Base-by-base conservation (phyloP, 2,329 filamentous ascomycete species). In the Alternaria novae-zelandiae region DNA sequence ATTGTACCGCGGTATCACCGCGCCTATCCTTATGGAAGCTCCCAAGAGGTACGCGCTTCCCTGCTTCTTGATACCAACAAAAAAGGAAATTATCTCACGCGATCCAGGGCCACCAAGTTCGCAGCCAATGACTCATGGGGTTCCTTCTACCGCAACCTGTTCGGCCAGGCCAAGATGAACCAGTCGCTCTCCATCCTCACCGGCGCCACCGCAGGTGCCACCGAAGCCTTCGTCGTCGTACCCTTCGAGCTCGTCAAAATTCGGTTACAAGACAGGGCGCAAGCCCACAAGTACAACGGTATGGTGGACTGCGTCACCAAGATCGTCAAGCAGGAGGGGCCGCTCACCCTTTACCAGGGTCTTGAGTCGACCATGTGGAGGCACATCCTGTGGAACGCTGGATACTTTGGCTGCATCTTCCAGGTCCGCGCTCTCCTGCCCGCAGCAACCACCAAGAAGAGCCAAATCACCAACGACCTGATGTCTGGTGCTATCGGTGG, bases 171-270 rank as follows among this genome's bases (percentile, higher is more conserved):
- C 60, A 92, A 97, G 84, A 96, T 96, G 90, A 98, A 88, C 78
- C 96, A 99, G 83, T 88, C 89, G 2, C 88, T 99, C 63, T 97
- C 96, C 23, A 88, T 97, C 70, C 88, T 99, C 55, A 99, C 96
- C 5, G 96, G 96, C 73, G 96, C 96, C 32, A 93, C 94, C 23
- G 96, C 96, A 64, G 96, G 96, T 80, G 96, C 95, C 36, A 98
- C 95, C 62, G 96, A 99, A 83, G 87, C 95, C 56, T 96, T 99
- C 79, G 94, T 98, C 70, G 96, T 99, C 64, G 96, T 99, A 30
- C 96, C 96, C 54, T 99, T 99, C 81, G 96, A 97, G 86, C 89
- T 97, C 63, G 91, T 99, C 86, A 99, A 99, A 88, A 99, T 99
- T 79, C 91, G 96, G 71, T 87, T 99, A 50, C 96, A 99, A 82